These are phyloP conservation scores for Epichloe baconii DNA, from an alignment of 2,329 filamentous ascomycete genomes.

Conservation along the genomic window DNA sequence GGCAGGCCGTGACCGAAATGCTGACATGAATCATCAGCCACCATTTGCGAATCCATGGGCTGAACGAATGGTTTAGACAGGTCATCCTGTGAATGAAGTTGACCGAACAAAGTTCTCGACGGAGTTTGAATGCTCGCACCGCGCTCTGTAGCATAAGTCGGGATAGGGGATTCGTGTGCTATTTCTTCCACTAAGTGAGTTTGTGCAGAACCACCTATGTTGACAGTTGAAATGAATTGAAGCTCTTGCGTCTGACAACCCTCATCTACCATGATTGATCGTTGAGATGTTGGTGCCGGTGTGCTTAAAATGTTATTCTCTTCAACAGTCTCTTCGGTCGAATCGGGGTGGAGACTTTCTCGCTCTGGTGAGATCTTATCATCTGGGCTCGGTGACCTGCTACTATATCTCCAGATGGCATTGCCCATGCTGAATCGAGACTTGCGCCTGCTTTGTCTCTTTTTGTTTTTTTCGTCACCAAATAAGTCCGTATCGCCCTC, in stretches of 20 bases:
- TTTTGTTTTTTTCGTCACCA: conserved; percentile 40
- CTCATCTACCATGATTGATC: conserved; percentile 22
- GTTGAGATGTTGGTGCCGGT: not conserved
- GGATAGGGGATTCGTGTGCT: conserved; percentile 6
- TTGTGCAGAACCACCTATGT: conserved; percentile 18
- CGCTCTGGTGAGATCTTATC: conserved; percentile 22
- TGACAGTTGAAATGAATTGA: conserved; percentile 15
- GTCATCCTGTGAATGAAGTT: not conserved
- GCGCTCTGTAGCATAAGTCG: not conserved
- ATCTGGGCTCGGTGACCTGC: conserved; percentile 58
- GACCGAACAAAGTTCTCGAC: conserved; percentile 6
- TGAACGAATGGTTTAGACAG: not conserved
- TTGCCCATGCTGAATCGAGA: conserved; percentile 55
- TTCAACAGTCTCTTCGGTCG: conserved; percentile 4
- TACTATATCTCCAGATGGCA: conserved; percentile 61
- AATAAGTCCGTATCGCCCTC: conserved; percentile 55
- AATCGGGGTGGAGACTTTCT: conserved; percentile 9
- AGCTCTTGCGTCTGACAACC: conserved; percentile 21
- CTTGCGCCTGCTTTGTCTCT: conserved; percentile 41
- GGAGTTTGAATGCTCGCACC: conserved; percentile 5
- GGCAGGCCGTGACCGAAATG: not conserved
- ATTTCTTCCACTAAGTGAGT: conserved; percentile 8
- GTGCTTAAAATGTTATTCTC: not conserved
- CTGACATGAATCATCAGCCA: not conserved
- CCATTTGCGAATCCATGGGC: not conserved